Base-by-base conservation (phyloP, 345 rosid genomes). In the Gossypium sturtianum region DNA sequence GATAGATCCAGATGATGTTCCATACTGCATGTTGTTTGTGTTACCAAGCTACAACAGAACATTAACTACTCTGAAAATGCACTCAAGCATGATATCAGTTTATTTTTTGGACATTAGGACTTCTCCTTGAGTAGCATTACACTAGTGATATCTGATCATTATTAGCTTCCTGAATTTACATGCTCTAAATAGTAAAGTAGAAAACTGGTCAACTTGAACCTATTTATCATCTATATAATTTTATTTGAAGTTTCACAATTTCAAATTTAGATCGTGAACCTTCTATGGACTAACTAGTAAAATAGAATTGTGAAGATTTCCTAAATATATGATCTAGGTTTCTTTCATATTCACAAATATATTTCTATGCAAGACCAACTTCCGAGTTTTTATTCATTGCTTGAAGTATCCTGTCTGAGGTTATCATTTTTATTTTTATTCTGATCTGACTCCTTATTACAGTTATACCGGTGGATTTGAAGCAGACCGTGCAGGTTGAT, bases 401-500 rank as follows among this genome's bases (percentile, higher is more conserved):
- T 69, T 51, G 44, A 48, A 27, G 25, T 8, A 3, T 25, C 41
- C 25, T 69, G 45, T 49, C 72, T 69, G 57, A 48, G 20, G 20
- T 38, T 63, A 9, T 38, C 22, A 1, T 34, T 62, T 34, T 27
- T 8, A 16, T 25, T 49, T 49, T 63, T 15, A 59, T 59, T 77
- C 70, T 60, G 0, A 19, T 65, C 74, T 57, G 52, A 53, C 22
- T 54, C 49, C 64, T 56, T 15, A 38, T 54, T 86, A 78, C 82
- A 94, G 99, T 93, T 27, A 88, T 91, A 47, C 83, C 99, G 8
- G 85, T 95, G 81, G 94, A 95, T 82, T 84, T 95, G 82, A 95
- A 89, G 93, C 97, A 95, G 82, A 91, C 94, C 45, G 79, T 95
- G 85, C 94, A 87, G 72, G 96, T 95, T 84, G 96, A 89, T 82